Conservation (phyloP, 805 yeast genomes). For the Tetrapisispora nanseiensis region DNA sequence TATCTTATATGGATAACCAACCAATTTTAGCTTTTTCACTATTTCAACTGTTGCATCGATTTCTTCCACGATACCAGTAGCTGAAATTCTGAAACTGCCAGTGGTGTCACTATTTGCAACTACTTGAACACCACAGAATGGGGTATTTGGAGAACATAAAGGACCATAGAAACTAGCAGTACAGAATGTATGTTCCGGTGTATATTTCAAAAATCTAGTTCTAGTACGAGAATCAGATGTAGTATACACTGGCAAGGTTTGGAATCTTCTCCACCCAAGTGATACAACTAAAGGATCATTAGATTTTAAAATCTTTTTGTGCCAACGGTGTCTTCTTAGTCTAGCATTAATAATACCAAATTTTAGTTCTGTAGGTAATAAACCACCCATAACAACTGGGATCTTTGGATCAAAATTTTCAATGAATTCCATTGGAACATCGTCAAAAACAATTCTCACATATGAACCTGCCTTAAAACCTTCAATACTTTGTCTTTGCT, state of each 20-base stretch:
- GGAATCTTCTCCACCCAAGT: conserved; percentile 97
- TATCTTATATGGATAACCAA: conserved; percentile 88
- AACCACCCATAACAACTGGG: conserved; percentile 86
- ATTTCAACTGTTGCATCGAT: conserved; percentile 82
- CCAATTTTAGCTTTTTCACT: conserved; percentile 89
- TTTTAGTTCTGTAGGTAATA: conserved; percentile 80
- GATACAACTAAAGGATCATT: conserved; percentile 92
- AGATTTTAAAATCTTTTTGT: conserved; percentile 86
- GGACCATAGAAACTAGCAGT: conserved; percentile 96
- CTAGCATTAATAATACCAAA: conserved; percentile 90
- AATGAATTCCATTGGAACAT: conserved; percentile 81
- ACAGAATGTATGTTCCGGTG: conserved; percentile 97
- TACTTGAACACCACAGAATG: conserved; percentile 89
- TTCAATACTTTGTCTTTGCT: conserved; percentile 72
- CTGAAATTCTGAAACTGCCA: conserved; percentile 87
- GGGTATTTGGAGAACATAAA: conserved; percentile 91
- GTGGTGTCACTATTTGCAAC: conserved; percentile 78
- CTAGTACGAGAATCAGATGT: conserved; percentile 96
- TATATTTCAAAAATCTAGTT: conserved; percentile 94
- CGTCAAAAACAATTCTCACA: conserved; percentile 77
- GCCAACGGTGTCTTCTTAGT: conserved; percentile 98
- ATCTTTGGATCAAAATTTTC: conserved; percentile 76
- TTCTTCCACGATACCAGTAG: conserved; percentile 93
- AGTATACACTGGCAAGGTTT: conserved; percentile 89
- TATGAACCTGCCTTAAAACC: conserved; percentile 92